Evolutionary conservation across 768 basidiomycete species (phyloP), one percentile per base, ranked within the genome.

Genomic region (Pluteus cervinus): DNA sequence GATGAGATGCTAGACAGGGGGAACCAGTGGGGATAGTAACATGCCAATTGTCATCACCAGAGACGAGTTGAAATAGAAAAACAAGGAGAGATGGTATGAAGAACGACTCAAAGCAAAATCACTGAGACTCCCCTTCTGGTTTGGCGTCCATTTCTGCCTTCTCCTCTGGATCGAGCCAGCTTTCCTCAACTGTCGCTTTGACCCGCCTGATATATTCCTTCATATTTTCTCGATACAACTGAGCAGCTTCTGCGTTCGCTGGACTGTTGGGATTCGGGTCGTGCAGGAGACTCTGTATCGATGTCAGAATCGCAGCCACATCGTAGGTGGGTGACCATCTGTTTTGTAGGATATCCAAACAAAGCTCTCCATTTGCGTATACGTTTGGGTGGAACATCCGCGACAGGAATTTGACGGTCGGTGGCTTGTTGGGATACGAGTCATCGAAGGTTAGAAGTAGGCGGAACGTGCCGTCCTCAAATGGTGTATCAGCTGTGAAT

Each of bases 351-450:
- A 98, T 99, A 61, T 98, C 96, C 35, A 99, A 73, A 57, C 96
- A 99, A 35, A 99, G 84, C 57, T 98, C 94, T 44, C 96, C 96
- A 51, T 96, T 97, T 30, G 87, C 86, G 61, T 98, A 99, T 7
- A 99, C 93, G 65, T 98, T 99, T 0, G 96, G 96, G 58, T 99
- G 94, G 66, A 99, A 98, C 94, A 98, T 98, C 46, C 85, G 72
- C 24, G 88, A 92, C 22, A 98, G 76, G 71, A 99, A 99, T 55
- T 92, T 92, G 50, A 99, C 94, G 4, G 87, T 85, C 2, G 96
- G 96, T 0, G 96, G 92, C 57, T 97, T 97, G 71, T 96, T 99
- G 11, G 96, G 96, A 62, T 99, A 99, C 5, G 88, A 86, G 53
- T 99, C 96, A 57, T 98, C 93, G 51, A 99, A 98, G 1, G 85